Conservation (phyloP, 2,329 filamentous ascomycete genomes). For the Arachnomyces sp. region DNA sequence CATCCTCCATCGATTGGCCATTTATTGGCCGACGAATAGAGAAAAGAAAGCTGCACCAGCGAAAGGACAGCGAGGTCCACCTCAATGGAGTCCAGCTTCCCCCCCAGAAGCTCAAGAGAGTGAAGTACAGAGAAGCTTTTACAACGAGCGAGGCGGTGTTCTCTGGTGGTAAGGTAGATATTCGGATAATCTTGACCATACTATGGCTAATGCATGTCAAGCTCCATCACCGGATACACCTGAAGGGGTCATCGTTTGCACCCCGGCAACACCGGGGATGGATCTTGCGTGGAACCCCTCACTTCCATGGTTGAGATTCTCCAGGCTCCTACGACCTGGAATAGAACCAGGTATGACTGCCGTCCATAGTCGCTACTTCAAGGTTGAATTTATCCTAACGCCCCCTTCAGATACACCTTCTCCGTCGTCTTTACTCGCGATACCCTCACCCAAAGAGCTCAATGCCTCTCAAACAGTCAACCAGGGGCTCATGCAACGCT, state of each 20-base stretch:
- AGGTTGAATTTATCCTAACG: background rate
- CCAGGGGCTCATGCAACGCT: conserved; percentile 4
- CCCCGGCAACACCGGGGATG: conserved; percentile 10
- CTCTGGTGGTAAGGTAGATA: background rate
- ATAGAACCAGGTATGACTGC: conserved; percentile 4
- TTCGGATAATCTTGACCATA: conserved; percentile 1
- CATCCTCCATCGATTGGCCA: conserved; percentile 1
- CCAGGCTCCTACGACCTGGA: conserved; percentile 6
- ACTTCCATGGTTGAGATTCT: conserved; percentile 15
- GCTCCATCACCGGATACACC: conserved; percentile 9
- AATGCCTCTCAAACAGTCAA: conserved; percentile 1
- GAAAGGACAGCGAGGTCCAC: conserved; percentile 15
- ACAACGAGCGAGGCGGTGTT: background rate
- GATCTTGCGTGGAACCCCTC: conserved; percentile 8
- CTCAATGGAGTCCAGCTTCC: conserved; percentile 8
- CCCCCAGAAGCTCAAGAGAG: conserved; percentile 5
- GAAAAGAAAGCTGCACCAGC: conserved; percentile 11
- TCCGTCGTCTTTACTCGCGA: background rate
- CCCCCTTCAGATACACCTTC: conserved; percentile 5
- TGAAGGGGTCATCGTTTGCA: conserved; percentile 14
- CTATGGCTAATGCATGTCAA: conserved; percentile 1
- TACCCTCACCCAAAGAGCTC: background rate
- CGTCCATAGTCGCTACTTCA: background rate
- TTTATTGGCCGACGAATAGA: conserved; percentile 8
- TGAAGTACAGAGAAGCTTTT: conserved; percentile 3